Conservation (phyloP, 495 filamentous ascomycete genomes). For the Aspergillus funiculosus region DNA sequence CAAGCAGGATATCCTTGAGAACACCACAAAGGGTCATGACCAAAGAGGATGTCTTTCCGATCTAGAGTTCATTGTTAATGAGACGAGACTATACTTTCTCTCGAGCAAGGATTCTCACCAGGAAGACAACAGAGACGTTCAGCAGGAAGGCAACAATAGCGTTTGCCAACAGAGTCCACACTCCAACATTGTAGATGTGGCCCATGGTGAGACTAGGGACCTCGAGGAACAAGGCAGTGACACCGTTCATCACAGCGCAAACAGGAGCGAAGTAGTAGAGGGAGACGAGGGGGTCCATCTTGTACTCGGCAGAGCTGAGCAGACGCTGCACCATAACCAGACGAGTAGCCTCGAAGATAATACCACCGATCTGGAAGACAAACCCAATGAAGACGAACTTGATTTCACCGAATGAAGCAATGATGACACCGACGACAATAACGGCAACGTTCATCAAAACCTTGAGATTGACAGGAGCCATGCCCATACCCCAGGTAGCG, state of each 20-base stretch:
- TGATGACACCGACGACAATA: conserved; percentile 84
- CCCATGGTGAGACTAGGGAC: conserved; percentile 61
- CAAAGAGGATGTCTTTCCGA: conserved; percentile 93
- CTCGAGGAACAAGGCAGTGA: conserved; percentile 74
- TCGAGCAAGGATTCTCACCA: conserved; percentile 55
- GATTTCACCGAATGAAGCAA: conserved; percentile 90
- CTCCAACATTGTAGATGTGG: conserved; percentile 69
- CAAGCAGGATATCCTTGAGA: conserved; percentile 95
- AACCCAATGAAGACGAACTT: conserved; percentile 83
- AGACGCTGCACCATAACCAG: conserved; percentile 88
- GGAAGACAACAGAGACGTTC: conserved; percentile 89
- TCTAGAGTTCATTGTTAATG: conserved; percentile 46
- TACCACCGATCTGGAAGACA: conserved; percentile 77
- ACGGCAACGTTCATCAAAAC: conserved; percentile 78
- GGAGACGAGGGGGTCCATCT: conserved; percentile 96
- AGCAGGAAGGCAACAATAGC: conserved; percentile 78
- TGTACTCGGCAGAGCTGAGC: conserved; percentile 83
- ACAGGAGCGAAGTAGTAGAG: conserved; percentile 95
- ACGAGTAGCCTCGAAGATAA: conserved; percentile 84
- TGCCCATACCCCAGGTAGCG: conserved; percentile 74
- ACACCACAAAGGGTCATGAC: conserved; percentile 97
- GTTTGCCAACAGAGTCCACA: conserved; percentile 71
- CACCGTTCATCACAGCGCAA: conserved; percentile 83
- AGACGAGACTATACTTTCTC: background rate
- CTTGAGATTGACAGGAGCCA: conserved; percentile 70